Evolutionary conservation across 2,329 filamentous ascomycete species (phyloP).

Genomic region (Cladosporium sphaerospermum): DNA sequence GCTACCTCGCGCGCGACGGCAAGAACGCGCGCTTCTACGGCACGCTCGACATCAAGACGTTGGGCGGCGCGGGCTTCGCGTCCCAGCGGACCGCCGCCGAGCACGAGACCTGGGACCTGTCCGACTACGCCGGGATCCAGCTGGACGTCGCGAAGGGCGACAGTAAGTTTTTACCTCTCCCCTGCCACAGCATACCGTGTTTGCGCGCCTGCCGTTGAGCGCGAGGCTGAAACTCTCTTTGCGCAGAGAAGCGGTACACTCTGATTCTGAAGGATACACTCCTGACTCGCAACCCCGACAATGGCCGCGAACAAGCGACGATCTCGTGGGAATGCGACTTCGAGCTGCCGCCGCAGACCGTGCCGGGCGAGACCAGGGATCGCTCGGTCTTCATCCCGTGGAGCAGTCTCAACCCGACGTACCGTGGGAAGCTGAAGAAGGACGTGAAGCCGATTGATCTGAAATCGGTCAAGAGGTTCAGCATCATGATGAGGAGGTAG

Average conservation of each 20-base stretch:
- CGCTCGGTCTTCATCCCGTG: constrained; percentile 53
- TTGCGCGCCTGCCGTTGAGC: too few relatives aligned
- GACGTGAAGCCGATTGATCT: constrained; percentile 56
- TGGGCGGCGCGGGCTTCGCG: constrained; percentile 77
- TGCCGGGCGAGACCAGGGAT: constrained; percentile 20
- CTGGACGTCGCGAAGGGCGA: constrained; percentile 51
- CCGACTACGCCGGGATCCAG: constrained; percentile 54
- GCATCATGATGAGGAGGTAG: constrained; percentile 77
- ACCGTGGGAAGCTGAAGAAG: constrained; percentile 59
- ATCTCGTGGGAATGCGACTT: constrained; percentile 73
- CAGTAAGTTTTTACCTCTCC: constrained; percentile 27
- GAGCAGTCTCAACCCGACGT: constrained; percentile 63
- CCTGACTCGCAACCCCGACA: constrained; percentile 48
- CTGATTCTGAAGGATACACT: constrained; percentile 68
- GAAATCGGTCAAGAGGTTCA: constrained; percentile 57
- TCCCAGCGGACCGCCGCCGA: constrained; percentile 63
- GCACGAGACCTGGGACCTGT: constrained; percentile 57
- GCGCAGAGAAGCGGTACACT: constrained; percentile 60
- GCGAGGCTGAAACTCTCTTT: background rate
- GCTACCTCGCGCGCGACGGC: constrained; percentile 38
- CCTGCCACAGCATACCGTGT: too few relatives aligned
- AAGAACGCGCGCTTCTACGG: constrained; percentile 55
- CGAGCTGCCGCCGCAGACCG: constrained; percentile 26
- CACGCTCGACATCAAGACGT: constrained; percentile 63
- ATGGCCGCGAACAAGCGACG: constrained; percentile 65